These are phyloP conservation scores for Kazachstania psychrophila DNA, from an alignment of 805 yeast species.

Conservation along the genomic window DNA sequence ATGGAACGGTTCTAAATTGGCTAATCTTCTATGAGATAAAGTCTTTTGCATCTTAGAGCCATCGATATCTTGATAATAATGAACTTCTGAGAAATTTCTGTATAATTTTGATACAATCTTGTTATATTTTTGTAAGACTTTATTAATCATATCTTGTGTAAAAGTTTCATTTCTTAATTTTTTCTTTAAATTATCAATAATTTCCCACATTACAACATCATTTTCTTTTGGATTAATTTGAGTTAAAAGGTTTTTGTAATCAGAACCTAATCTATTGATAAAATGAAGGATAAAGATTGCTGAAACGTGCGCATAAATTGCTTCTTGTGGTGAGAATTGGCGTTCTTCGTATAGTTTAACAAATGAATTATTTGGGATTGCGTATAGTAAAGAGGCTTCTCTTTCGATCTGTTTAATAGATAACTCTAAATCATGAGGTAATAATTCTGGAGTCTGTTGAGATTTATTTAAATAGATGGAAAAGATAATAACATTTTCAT, in stretches of 20 bases:
- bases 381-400: constrained; percentile 86
- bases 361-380: constrained; percentile 82
- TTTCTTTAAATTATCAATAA: constrained; percentile 70
- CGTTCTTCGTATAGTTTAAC: constrained; percentile 62
- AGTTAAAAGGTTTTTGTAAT: constrained; percentile 59
- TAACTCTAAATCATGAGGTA: constrained; percentile 39
- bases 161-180: constrained; percentile 89
- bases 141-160: constrained; percentile 74
- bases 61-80: constrained; percentile 51
- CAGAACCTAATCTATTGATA: constrained; percentile 87
- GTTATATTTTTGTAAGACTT: constrained; percentile 60
- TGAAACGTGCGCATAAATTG: constrained; percentile 89
- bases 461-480: constrained; percentile 73
- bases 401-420: constrained; percentile 83
- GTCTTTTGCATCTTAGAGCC: constrained; percentile 53
- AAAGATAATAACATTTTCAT: constrained; percentile 77
- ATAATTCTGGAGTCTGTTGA: constrained; percentile 35
- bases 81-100: constrained; percentile 84
- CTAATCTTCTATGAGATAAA: constrained; percentile 75
- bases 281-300: constrained; percentile 89
- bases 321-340: constrained; percentile 84
- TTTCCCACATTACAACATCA: constrained; percentile 57
- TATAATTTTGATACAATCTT: constrained; percentile 73
- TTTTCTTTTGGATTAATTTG: constrained; percentile 55
- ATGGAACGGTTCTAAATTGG: constrained; percentile 66